Base-by-base conservation (phyloP, 371 early-diverging fungal species). In the Vairimorpha necatrix region DNA sequence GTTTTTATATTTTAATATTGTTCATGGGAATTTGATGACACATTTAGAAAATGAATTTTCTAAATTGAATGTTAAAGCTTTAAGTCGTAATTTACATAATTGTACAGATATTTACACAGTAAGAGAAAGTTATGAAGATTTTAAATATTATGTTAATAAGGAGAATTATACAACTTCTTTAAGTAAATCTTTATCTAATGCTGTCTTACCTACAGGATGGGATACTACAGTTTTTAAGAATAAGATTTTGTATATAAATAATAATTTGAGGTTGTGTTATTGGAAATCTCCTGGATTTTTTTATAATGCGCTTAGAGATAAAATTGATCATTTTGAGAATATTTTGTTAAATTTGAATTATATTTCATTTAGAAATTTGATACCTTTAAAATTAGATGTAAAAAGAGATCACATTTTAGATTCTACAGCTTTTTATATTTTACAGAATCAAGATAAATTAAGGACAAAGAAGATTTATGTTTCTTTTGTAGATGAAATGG, bases 401-500 rank as follows among this genome's bases (percentile, higher is more conserved):
- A 22, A 4, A 3, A n/a, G 36, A 58, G 18, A 30, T 42, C 60
- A 72, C 30, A 61, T 58, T 39, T 3, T 46, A 3, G 62, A 39
- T 30, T 46, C 28, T 34, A 34, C 33, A 28, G 42, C 1, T 20
- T 14, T 34, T 18, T 67, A n/a, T 24, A 9, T 72, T 9, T 3
- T 61, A 3, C 9, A 14, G 32, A 46, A 65, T 38, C 18, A 65
- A n/a, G 61, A 50, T 24, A 50, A 33, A 18, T 32, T 73, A 24
- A 47, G 20, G 20, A 68, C 13, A 2, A 68, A 56, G 48, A 22
- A 26, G 13, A 24, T 78, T 16, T 2, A 9, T 33, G 39, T 75
- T 16, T 34, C 11, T 13, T 75, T 79, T 67, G 34, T 22, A 58
- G 38, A 75, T 39, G 79, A 79, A 67, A 69, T 75, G n/a, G 79